Percentiles rank a stretch among this genome's conserved stretches.
These are phyloP conservation scores for Claviceps sp. DNA, from an alignment of 2,329 filamentous ascomycete genomes.

Conservation along the genomic window DNA sequence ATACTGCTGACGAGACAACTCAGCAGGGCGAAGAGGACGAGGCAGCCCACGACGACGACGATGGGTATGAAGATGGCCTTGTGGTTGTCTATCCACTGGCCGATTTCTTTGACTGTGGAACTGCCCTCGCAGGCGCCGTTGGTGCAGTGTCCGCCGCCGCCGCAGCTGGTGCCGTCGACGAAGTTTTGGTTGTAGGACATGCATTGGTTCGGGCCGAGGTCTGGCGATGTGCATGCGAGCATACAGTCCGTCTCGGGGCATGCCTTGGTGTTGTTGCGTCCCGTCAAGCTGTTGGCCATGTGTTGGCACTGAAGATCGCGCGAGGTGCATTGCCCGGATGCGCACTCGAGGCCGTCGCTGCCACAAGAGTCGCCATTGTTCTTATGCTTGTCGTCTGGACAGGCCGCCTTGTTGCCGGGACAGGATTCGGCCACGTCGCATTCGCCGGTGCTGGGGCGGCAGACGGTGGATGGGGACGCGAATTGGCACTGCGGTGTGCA, in stretches of 20 bases:
- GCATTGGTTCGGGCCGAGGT: conserved; percentile 53
- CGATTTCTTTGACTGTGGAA: conserved; percentile 55
- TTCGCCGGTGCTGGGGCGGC: conserved; percentile 61
- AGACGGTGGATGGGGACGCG: conserved; percentile 54
- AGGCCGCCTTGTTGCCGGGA: conserved; percentile 55
- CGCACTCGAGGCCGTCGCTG: conserved; percentile 52
- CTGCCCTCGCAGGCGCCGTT: conserved; percentile 68
- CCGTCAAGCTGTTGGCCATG: conserved; percentile 62
- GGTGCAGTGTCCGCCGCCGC: conserved; percentile 62
- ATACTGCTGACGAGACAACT: conserved; percentile 48
- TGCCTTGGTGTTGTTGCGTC: conserved; percentile 64
- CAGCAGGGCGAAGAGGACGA: conserved; percentile 56
- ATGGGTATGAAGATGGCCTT: conserved; percentile 75
- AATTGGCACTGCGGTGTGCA: conserved; percentile 57
- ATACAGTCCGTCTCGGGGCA: conserved; percentile 56
- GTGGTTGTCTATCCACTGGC: conserved; percentile 63
- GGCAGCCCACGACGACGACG: conserved; percentile 50
- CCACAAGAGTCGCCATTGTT: conserved; percentile 64
- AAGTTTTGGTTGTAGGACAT: conserved; percentile 79
- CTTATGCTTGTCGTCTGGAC: conserved; percentile 58
- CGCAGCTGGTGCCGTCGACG: conserved; percentile 78
- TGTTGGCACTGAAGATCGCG: conserved; percentile 80
- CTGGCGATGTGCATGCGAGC: conserved; percentile 61
- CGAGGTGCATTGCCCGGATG: conserved; percentile 88
- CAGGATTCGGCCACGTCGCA: conserved; percentile 85